Evolutionary conservation across 129 eudicot genomes (phyloP).

Genomic region (Glebionis coronaria): DNA sequence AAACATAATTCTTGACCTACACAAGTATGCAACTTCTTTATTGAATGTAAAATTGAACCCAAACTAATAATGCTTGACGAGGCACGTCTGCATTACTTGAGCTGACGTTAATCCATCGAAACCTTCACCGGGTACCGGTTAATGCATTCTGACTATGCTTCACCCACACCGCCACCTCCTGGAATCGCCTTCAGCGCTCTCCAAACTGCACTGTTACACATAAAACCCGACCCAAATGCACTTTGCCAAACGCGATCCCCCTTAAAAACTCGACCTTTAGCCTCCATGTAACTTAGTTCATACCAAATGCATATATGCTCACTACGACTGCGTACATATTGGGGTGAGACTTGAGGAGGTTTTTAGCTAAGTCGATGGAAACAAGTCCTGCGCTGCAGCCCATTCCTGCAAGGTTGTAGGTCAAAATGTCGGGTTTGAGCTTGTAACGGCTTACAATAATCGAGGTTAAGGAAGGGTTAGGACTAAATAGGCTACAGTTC

Average conservation of each 20-base stretch:
- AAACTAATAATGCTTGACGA: no score
- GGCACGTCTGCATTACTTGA: no score
- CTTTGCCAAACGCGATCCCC: constrained; percentile 21
- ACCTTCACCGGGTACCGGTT: constrained; percentile 11
- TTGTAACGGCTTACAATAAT: constrained; percentile 11
- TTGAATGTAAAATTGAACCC: no score
- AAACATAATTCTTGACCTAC: no score
- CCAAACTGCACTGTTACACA: constrained; percentile 16
- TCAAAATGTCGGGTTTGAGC: constrained; percentile 5
- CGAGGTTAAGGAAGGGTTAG: constrained; percentile 12
- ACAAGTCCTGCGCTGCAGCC: constrained; percentile 18
- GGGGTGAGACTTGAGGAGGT: neutral
- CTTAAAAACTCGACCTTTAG: constrained; percentile 7
- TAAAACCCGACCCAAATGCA: constrained; percentile 19
- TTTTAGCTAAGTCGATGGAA: constrained; percentile 10
- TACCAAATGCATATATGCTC: constrained; percentile 5
- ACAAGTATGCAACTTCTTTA: no score
- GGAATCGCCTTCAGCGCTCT: constrained; percentile 11
- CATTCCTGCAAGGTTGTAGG: constrained; percentile 8
- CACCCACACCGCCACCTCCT: constrained; percentile 10
- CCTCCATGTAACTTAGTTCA: constrained; percentile 9
- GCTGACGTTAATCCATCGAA: neutral
- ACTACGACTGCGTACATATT: neutral
- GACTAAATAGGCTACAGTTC: constrained; percentile 9
- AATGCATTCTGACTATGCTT: constrained; percentile 18